Percentiles rank a stretch among this genome's conserved stretches.
Evolutionary conservation across 768 basidiomycete genomes (phyloP).

Genomic region (Tricholoma saponaceum): DNA sequence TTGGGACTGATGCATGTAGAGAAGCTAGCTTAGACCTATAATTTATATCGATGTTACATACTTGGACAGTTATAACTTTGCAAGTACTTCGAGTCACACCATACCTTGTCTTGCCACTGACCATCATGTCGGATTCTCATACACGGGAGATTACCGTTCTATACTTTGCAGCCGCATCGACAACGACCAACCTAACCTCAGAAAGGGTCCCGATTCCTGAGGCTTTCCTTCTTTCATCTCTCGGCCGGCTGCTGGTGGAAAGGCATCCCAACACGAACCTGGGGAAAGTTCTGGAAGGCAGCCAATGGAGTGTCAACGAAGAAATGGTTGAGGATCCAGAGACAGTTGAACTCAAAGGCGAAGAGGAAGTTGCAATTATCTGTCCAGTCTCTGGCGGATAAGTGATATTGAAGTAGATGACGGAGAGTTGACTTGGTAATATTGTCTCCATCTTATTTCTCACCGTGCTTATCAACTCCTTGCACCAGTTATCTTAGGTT

Average conservation of each 20-base stretch:
- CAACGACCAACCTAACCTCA: constrained; percentile 54
- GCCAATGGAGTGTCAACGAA: constrained; percentile 76
- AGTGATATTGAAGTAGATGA: constrained; percentile 7
- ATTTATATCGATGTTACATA: not conserved
- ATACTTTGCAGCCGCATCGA: constrained; percentile 64
- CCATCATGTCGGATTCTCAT: constrained; percentile 9
- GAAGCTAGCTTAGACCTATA: not conserved
- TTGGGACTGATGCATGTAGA: constrained; percentile 3
- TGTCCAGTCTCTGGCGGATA: constrained; percentile 81
- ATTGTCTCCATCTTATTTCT: not conserved
- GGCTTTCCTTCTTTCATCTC: constrained; percentile 44
- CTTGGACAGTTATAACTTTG: not conserved
- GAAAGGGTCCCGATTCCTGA: constrained; percentile 50
- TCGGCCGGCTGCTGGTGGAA: constrained; percentile 46
- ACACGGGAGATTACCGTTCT: constrained; percentile 39
- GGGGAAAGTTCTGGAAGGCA: constrained; percentile 49
- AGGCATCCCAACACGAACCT: constrained; percentile 51
- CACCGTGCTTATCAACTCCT: constrained; percentile 1
- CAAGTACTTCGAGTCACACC: not conserved
- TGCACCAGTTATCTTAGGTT: not conserved
- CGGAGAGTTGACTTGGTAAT: not conserved
- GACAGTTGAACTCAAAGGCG: constrained; percentile 49
- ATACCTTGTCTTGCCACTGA: not conserved
- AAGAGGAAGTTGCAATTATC: constrained; percentile 78
- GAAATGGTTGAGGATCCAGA: constrained; percentile 70